Evolutionary conservation across 1,284 basidiomycete genomes (phyloP), one percentile per base, ranked within the genome.

Genomic region (Sphagnurus paluster): DNA sequence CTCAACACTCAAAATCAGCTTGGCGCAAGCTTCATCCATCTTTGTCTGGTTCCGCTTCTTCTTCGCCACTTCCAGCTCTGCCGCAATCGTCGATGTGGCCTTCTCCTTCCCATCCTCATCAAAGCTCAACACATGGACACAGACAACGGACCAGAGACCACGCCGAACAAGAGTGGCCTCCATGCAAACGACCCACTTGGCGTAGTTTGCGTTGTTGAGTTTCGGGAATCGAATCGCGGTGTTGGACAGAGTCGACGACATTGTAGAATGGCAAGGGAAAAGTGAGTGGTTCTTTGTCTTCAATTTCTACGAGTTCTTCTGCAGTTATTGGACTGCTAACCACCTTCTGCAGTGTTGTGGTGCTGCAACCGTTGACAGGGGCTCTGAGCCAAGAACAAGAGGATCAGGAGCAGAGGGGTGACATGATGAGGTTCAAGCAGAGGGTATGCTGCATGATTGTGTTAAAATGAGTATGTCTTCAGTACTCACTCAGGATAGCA

Each of bases 1-100:
- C 14, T 68, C 62, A 26, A 68, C 58, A 16, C 53, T 28, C 6
- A 66, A 44, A 30, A 69, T 56, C 34, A 70, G 54, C 49, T 65
- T 57, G 1, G 64, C 62, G 3, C 56, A 46, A 0, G 62, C 63
- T 48, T 65, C 50, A 4, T 35, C 55, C 48, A 52, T 56, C 61
- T 65, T 65, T 40, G 36, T 41, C 24, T 30, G 45, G 17, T 41
- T 42, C 34, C 37, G 46, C 39, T 33, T 42, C 24, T 54, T 49
- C 39, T 40, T 48, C 38, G 42, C 32, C 23, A 44, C 49, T n/a
- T 34, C 35, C 16, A 35, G n/a, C 43, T 60, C 52, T 19, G 44
- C 49, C n/a, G 14, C 49, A 21, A 54, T 50, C 35, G 49, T 54
- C 9, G 29, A 25, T 20, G 38, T 41, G n/a, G 44, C 43, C 48